Evolutionary conservation across 371 early-diverging fungal genomes (phyloP).

Genomic region (Vairimorpha ceranae): DNA sequence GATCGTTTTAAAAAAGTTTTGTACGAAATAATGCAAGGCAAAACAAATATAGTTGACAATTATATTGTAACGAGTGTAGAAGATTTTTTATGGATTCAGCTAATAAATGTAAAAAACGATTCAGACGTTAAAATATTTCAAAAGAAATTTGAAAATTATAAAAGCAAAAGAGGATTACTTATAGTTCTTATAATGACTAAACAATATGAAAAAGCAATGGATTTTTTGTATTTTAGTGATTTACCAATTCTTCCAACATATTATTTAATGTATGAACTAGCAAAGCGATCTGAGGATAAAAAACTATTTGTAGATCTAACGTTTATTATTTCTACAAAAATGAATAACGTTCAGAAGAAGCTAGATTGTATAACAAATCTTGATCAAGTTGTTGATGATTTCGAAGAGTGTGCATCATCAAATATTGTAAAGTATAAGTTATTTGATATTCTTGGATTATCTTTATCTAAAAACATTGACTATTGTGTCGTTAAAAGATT

Average conservation of each 20-base stretch:
- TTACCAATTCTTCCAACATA: slow-evolving; percentile 36
- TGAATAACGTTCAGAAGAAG: slow-evolving; percentile 31
- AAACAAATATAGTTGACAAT: slow-evolving; percentile 16
- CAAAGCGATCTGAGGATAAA: slow-evolving; percentile 19
- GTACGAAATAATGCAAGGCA: slow-evolving; percentile 25
- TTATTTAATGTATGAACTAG: slow-evolving; percentile 40
- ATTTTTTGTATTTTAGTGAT: slow-evolving; percentile 31
- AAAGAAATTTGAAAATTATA: slow-evolving; percentile 29
- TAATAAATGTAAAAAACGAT: slow-evolving; percentile 16
- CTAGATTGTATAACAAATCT: slow-evolving; percentile 39
- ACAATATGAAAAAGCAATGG: slow-evolving; percentile 37
- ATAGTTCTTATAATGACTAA: slow-evolving; percentile 46
- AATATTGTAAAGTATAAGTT: slow-evolving; percentile 50
- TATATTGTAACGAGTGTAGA: slow-evolving; percentile 42
- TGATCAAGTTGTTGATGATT: slow-evolving; percentile 28
- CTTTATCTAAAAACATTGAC: slow-evolving; percentile 27
- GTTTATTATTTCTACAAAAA: slow-evolving; percentile 30
- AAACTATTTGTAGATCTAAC: slow-evolving; percentile 49
- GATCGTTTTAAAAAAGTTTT: slow-evolving; percentile 54
- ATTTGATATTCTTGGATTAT: slow-evolving; percentile 42
- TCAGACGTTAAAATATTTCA: slow-evolving; percentile 2
- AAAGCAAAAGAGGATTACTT: slow-evolving; percentile 29
- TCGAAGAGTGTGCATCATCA: slow-evolving; percentile 35
- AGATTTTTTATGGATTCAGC: slow-evolving; percentile 50
- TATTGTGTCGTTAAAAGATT: slow-evolving; percentile 27